Evolutionary conservation across 495 filamentous ascomycete genomes (phyloP).

Genomic region (Penicillium coprophilum): DNA sequence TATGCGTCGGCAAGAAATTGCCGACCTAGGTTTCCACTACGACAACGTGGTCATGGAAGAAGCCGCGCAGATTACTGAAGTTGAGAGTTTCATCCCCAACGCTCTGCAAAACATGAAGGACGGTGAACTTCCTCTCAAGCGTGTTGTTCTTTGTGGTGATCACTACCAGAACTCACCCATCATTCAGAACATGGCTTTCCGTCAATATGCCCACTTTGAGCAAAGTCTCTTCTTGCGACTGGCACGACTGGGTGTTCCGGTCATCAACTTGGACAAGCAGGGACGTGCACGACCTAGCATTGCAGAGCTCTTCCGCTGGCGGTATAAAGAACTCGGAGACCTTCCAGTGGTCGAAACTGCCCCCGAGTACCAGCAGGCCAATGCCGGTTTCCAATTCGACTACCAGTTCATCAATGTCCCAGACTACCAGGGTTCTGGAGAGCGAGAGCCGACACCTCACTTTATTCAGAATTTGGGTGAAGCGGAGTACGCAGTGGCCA

Average conservation of each 20-base stretch:
- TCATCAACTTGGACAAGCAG: constrained; percentile 88
- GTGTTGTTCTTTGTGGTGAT: constrained; percentile 91
- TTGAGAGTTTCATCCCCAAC: constrained; percentile 93
- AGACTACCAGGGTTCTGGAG: constrained; percentile 89
- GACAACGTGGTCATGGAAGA: constrained; percentile 99
- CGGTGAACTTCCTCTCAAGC: constrained; percentile 73
- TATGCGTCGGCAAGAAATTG: constrained; percentile 94
- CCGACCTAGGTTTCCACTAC: constrained; percentile 88
- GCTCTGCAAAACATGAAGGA: constrained; percentile 77
- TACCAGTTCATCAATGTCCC: constrained; percentile 97
- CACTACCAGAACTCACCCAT: constrained; percentile 97
- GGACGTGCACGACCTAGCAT: constrained; percentile 85
- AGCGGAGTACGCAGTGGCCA: constrained; percentile 92
- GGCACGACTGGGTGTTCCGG: constrained; percentile 84
- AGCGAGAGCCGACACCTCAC: constrained; percentile 89
- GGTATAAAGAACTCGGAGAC: constrained; percentile 78
- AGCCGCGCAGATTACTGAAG: constrained; percentile 95
- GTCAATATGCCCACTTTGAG: constrained; percentile 92
- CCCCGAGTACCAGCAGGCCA: constrained; percentile 75
- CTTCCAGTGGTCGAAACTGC: constrained; percentile 68
- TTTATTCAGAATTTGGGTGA: constrained; percentile 98
- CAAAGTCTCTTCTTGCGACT: constrained; percentile 92
- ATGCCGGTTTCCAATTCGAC: constrained; percentile 88
- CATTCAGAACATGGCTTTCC: constrained; percentile 93
- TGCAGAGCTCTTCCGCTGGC: constrained; percentile 89